A percentile compares a stretch with the other conserved stretches of the same genome.
These are phyloP conservation scores for Gymnopilus dilepis DNA, from an alignment of 768 basidiomycete species.

Conservation along the genomic window DNA sequence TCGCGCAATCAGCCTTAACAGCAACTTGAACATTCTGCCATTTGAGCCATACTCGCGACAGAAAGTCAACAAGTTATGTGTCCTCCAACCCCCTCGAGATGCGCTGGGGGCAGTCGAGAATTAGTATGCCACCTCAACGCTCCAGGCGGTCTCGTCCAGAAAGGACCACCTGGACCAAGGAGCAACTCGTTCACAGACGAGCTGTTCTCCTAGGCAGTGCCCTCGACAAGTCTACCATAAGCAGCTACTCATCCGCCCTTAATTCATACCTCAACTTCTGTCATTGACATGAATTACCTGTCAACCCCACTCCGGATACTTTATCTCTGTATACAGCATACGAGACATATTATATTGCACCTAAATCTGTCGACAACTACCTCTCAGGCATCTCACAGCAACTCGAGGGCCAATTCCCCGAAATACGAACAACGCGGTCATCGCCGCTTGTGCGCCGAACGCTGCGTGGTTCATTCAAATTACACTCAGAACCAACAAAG, in stretches of 20 bases:
- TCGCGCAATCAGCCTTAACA: not conserved
- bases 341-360: conserved; percentile 11
- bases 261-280: conserved; percentile 6
- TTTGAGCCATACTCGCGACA: not conserved
- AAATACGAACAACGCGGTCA: not conserved
- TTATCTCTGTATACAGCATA: conserved; percentile 5
- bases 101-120: not conserved
- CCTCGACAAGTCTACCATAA: not conserved
- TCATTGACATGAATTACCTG: not conserved
- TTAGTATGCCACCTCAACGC: not conserved
- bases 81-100: not conserved
- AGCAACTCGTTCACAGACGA: conserved; percentile 8
- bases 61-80: not conserved
- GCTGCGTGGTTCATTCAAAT: not conserved
- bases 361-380: conserved; percentile 11
- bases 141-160: conserved; percentile 2
- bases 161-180: not conserved
- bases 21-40: not conserved
- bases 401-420: not conserved
- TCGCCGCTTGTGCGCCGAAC: conserved; percentile 8
- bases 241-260: not conserved
- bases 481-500: not conserved
- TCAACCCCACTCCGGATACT: not conserved
- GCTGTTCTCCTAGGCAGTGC: conserved; percentile 24
- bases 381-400: conserved; percentile 3